Percentiles rank a stretch among this genome's conserved stretches.
Evolutionary conservation across 78 protist species (phyloP).

Genomic region (Goniomonas avonlea): DNA sequence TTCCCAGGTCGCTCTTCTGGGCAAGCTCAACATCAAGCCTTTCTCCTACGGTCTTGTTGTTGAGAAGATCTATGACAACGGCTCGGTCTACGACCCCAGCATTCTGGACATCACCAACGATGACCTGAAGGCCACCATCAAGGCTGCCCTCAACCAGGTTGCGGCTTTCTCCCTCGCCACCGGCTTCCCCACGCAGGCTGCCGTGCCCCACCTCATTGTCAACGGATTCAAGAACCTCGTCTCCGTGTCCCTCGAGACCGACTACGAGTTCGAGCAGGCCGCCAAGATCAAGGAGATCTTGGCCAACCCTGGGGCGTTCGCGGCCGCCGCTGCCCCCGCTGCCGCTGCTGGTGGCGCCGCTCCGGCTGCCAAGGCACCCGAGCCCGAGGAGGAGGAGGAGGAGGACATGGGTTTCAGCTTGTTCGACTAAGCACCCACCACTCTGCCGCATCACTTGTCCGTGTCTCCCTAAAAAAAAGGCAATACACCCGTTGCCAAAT

Average conservation of each 20-base stretch:
- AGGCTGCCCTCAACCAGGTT: constrained; percentile 61
- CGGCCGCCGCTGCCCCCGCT: constrained; percentile 57
- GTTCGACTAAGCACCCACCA: constrained; percentile 13
- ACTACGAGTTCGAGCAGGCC: constrained; percentile 64
- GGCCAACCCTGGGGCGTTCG: constrained; percentile 46
- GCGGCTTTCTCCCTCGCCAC: constrained; percentile 82
- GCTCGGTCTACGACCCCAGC: constrained; percentile 71
- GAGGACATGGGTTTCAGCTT: background rate
- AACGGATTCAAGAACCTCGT: constrained; percentile 87
- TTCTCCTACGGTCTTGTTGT: constrained; percentile 87
- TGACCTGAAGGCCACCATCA: constrained; percentile 55
- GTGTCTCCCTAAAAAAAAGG: too few species aligned
- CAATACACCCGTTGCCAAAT: too few species aligned
- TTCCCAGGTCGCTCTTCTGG: constrained; percentile 93
- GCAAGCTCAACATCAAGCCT: constrained; percentile 93
- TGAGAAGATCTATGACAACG: constrained; percentile 59
- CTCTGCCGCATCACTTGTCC: too few species aligned
- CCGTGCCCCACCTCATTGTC: constrained; percentile 86
- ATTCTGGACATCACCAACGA: constrained; percentile 84
- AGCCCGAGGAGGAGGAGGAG: constrained; percentile 30
- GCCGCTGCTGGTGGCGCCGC: constrained; percentile 46
- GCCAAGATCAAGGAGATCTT: constrained; percentile 57
- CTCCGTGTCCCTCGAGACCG: constrained; percentile 87
- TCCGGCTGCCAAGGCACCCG: constrained; percentile 35
- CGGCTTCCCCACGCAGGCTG: constrained; percentile 81